Evolutionary conservation across 805 yeast genomes (phyloP).

Genomic region (Saccharomyces mikatae): DNA sequence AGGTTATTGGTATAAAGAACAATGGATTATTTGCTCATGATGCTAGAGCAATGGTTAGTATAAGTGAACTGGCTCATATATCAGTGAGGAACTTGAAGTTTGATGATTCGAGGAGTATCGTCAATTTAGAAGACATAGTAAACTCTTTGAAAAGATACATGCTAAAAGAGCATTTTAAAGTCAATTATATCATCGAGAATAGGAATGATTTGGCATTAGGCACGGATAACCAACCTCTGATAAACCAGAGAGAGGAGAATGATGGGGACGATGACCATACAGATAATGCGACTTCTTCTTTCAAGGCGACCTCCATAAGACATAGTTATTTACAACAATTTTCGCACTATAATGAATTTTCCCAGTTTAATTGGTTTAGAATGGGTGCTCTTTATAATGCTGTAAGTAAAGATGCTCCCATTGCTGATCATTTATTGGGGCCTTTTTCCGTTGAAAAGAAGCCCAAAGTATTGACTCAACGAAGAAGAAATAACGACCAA

Average conservation of each 20-base stretch:
- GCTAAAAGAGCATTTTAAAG: constrained; percentile 26
- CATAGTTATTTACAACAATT: constrained; percentile 20
- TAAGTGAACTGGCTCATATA: constrained; percentile 54
- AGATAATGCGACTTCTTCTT: constrained; percentile 12
- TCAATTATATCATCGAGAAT: constrained; percentile 15
- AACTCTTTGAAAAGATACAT: constrained; percentile 33
- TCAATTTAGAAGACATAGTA: constrained; percentile 43
- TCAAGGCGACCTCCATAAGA: constrained; percentile 10
- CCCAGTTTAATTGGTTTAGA: constrained; percentile 49
- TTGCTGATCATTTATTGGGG: constrained; percentile 58
- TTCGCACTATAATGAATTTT: constrained; percentile 30
- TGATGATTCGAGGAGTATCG: constrained; percentile 45
- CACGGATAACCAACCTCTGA: not conserved
- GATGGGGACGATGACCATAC: constrained; percentile 16
- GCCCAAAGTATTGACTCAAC: constrained; percentile 25
- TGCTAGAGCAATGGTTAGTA: constrained; percentile 52
- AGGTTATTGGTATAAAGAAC: constrained; percentile 33
- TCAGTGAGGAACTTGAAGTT: constrained; percentile 55
- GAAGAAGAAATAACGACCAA: constrained; percentile 38
- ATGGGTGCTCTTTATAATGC: constrained; percentile 46
- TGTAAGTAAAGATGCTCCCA: constrained; percentile 37
- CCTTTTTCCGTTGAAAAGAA: constrained; percentile 58
- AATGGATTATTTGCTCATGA: constrained; percentile 49
- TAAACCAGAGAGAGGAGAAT: constrained; percentile 10
- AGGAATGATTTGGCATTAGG: not conserved